Percentiles rank a stretch among this genome's conserved stretches.
Conservation (phyloP, 2,329 filamentous ascomycete genomes). For the Albophoma yamanashiensis region DNA sequence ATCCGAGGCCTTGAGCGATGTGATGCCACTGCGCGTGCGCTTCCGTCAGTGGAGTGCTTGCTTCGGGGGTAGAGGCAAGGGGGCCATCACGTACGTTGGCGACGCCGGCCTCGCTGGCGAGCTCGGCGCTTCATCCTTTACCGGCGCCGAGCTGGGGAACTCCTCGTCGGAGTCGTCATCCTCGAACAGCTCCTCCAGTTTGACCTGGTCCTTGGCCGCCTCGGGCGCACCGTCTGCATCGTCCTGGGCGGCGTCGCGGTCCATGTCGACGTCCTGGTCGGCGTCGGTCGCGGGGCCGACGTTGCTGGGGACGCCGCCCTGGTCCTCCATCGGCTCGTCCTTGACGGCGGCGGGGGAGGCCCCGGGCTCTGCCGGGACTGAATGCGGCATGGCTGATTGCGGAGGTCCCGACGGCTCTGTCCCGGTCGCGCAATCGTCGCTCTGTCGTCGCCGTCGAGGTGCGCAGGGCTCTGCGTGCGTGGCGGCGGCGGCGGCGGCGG, state of each 20-base stretch:
- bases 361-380: constrained; percentile 20
- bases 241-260: constrained; percentile 15
- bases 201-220: constrained; percentile 31
- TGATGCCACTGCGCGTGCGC: constrained; percentile 16
- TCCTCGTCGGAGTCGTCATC: constrained; percentile 52
- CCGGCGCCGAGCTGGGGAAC: constrained; percentile 40
- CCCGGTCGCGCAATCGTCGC: background rate
- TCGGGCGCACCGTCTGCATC: constrained; percentile 8
- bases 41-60: background rate
- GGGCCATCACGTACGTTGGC: constrained; percentile 25
- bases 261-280: constrained; percentile 25
- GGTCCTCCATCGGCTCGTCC: constrained; percentile 25
- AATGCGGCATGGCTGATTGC: constrained; percentile 31
- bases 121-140: constrained; percentile 25
- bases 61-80: background rate
- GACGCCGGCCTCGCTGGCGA: constrained; percentile 31
- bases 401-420: background rate
- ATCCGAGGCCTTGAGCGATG: constrained; percentile 47
- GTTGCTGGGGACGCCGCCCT: constrained; percentile 15
- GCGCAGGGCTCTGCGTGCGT: background rate
- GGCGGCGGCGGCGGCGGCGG: too few relatives aligned
- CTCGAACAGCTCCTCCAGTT: constrained; percentile 48
- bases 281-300: constrained; percentile 14
- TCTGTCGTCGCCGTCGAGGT: background rate
- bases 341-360: constrained; percentile 9